Evolutionary conservation across 2,329 filamentous ascomycete species (phyloP), one percentile per base, ranked within the genome.

Genomic region (Passalora sequoiae): DNA sequence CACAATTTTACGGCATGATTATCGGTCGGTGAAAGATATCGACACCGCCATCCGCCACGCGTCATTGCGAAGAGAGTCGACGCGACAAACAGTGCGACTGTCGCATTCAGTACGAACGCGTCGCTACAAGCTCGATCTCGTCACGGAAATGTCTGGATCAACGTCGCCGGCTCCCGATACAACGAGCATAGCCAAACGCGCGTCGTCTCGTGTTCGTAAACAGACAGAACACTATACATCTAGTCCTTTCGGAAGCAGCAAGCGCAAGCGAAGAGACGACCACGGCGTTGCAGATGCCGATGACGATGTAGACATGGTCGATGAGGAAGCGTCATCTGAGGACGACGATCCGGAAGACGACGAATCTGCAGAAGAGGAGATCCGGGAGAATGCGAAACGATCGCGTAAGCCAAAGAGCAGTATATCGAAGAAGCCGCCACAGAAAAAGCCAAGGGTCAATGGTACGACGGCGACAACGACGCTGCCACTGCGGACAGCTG

Each of bases 391-490:
- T 40, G 48, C 51, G 19, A 57, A 57, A 42, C 59, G 49, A 43
- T 43, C 55, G 31, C 57, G 56, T 19, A 60, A 60, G 46, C 25
- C 57, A 9, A 60, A 60, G 45, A 55, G 56, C 32, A 61, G 63
- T 2, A 54, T 64, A 29, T 44, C 58, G 4, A 61, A 58, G 45
- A 63, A 61, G 47, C 58, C 63, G 29, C 68, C 70, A 13, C 61
- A 70, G 19, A 78, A 78, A 63, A 77, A 80, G 61, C 65, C 73
- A 28, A 81, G 75, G 61, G 75, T 74, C 20, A 71, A 74, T 51
- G 70, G 71, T 38, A 70, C 73, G 46, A 69, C 66, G 7, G 24
- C 33, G 10, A 70, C 73, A 46, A 69, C 66, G 7, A 36, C 33
- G 10, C 72, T 83, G 38, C 76, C 79, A 9, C 72, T 81, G 36